These are phyloP conservation scores for Phoenix dactylifera DNA, from an alignment of 176 grass and related monocot species.

Conservation along the genomic window DNA sequence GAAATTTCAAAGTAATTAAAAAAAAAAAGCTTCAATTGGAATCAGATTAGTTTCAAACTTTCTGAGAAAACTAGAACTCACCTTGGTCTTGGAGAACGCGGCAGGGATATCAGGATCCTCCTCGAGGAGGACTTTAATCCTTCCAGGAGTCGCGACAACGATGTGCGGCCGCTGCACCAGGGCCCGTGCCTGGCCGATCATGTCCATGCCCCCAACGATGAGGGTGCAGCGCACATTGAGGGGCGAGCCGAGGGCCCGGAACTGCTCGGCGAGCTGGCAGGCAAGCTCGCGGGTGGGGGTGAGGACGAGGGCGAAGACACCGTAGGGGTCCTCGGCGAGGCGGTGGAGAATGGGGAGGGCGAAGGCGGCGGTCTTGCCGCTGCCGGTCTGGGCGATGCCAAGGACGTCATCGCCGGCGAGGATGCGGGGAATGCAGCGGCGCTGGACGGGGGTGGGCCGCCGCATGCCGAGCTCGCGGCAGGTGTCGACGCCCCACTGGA, in stretches of 20 bases:
- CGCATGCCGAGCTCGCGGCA: slow-evolving; percentile 52
- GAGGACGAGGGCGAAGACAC: slow-evolving; percentile 69
- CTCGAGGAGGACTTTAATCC: slow-evolving; percentile 64
- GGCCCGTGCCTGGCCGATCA: slow-evolving; percentile 62
- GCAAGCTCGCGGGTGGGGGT: slow-evolving; percentile 77
- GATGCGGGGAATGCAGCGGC: slow-evolving; percentile 69
- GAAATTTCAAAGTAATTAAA: too few species aligned
- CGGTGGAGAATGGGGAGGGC: slow-evolving; percentile 74
- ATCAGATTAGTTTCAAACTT: too few species aligned
- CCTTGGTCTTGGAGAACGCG: slow-evolving; percentile 72
- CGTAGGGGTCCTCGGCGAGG: slow-evolving; percentile 65
- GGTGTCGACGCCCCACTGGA: slow-evolving; percentile 56
- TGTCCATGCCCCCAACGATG: slow-evolving; percentile 71
- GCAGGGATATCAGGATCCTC: slow-evolving; percentile 64
- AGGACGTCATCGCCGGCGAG: slow-evolving; percentile 70
- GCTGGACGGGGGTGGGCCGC: slow-evolving; percentile 64
- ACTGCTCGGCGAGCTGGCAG: slow-evolving; percentile 80
- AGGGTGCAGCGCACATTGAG: slow-evolving; percentile 69
- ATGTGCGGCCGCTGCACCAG: slow-evolving; percentile 64
- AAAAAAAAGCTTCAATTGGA: too few species aligned
- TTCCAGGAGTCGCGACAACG: slow-evolving; percentile 75
- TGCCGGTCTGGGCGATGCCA: slow-evolving; percentile 78
- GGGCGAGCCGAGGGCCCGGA: slow-evolving; percentile 70
- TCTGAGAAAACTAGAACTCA: not conserved
- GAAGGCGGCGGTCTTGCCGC: slow-evolving; percentile 87